Evolutionary conservation across 1,284 basidiomycete species (phyloP).

Genomic region (Irpex sp.): DNA sequence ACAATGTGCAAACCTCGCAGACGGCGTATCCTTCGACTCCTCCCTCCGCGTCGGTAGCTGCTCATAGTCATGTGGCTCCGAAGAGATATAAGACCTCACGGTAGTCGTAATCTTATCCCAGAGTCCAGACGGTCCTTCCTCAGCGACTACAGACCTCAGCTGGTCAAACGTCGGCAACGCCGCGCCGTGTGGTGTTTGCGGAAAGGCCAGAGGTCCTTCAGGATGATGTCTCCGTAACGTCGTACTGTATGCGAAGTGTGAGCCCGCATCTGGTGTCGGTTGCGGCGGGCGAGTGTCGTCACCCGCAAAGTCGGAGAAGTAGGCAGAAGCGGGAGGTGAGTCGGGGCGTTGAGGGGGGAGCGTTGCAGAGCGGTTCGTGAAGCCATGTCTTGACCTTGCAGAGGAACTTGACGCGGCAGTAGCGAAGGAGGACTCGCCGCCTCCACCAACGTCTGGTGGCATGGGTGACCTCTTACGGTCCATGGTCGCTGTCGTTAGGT

Average conservation of each 20-base stretch:
- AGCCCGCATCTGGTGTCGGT: slow-evolving; percentile 44
- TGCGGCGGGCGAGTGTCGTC: slow-evolving; percentile 42
- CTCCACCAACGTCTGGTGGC: not conserved
- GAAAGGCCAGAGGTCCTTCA: slow-evolving; percentile 36
- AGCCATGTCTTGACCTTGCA: slow-evolving; percentile 8
- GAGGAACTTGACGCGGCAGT: slow-evolving; percentile 12
- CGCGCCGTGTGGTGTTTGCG: slow-evolving; percentile 28
- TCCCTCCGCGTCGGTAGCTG: slow-evolving; percentile 28
- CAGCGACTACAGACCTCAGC: slow-evolving; percentile 20
- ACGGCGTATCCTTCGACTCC: slow-evolving; percentile 28
- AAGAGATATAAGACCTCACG: slow-evolving; percentile 24
- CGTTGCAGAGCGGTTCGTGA: slow-evolving; percentile 6
- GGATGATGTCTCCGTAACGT: slow-evolving; percentile 64
- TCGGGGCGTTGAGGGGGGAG: slow-evolving; percentile 29
- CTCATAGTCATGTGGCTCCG: slow-evolving; percentile 20
- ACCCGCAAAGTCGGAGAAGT: slow-evolving; percentile 55
- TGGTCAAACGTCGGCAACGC: slow-evolving; percentile 21
- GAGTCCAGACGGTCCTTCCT: slow-evolving; percentile 25
- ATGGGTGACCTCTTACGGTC: slow-evolving; percentile 8
- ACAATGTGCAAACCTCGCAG: slow-evolving; percentile 26
- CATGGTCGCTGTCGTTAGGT: not conserved
- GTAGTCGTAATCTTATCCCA: slow-evolving; percentile 37
- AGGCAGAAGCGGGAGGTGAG: slow-evolving; percentile 73
- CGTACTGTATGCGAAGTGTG: slow-evolving; percentile 81
- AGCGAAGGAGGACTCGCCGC: slow-evolving; percentile 5